A percentile compares a stretch with the other conserved stretches of the same genome.
Conservation (phyloP, 768 basidiomycete species). For the Suillus tomentosus region DNA sequence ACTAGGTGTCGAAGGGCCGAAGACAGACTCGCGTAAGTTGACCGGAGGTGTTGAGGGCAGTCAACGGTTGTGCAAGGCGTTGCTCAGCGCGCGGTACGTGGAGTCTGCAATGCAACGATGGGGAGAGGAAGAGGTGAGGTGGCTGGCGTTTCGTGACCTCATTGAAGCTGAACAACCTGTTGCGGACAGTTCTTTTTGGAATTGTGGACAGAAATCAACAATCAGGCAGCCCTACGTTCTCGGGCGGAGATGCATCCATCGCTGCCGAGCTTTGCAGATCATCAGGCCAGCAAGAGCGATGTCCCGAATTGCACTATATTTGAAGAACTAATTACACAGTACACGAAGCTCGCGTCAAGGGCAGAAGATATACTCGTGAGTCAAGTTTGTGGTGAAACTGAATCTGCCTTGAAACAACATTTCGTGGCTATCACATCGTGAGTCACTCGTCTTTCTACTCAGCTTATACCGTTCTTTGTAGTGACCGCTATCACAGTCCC, state of each 20-base stretch:
- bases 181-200: constrained; percentile 83
- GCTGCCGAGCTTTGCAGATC: constrained; percentile 46
- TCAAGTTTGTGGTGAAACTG: constrained; percentile 81
- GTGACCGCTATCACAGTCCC: not conserved
- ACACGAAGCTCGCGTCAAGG: constrained; percentile 58
- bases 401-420: constrained; percentile 72
- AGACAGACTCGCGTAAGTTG: constrained; percentile 57
- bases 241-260: constrained; percentile 50
- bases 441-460: constrained; percentile 20
- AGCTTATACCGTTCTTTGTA: not conserved
- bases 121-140: constrained; percentile 86
- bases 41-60: constrained; percentile 86
- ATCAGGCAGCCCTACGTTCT: constrained; percentile 56
- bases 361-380: constrained; percentile 88
- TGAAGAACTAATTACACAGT: constrained; percentile 70
- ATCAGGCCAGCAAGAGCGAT: constrained; percentile 25
- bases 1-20: constrained; percentile 52
- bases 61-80: constrained; percentile 82
- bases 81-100: constrained; percentile 79
- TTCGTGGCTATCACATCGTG: constrained; percentile 54
- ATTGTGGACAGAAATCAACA: constrained; percentile 80
- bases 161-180: constrained; percentile 5
- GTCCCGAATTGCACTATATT: constrained; percentile 72
- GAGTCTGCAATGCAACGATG: constrained; percentile 70
- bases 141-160: constrained; percentile 25